These are phyloP conservation scores for Kodamaea plutei DNA, from an alignment of 1,139 yeast genomes.

Conservation along the genomic window DNA sequence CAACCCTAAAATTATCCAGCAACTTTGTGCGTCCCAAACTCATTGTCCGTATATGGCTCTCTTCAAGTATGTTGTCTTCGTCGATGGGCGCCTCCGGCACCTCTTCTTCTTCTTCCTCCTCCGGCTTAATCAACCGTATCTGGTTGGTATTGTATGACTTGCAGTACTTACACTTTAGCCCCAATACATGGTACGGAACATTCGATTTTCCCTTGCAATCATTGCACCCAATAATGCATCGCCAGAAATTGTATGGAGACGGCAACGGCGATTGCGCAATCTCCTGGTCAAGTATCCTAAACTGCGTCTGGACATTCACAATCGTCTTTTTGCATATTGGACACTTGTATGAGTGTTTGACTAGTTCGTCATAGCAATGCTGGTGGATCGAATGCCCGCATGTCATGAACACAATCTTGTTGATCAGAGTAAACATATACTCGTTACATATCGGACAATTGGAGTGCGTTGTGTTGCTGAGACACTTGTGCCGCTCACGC, in stretches of 20 bases:
- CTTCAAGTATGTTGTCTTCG: slow-evolving; percentile 5
- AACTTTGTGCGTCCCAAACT: slow-evolving; percentile 34
- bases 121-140: slow-evolving; percentile 57
- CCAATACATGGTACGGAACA: slow-evolving; percentile 76
- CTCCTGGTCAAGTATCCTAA: slow-evolving; percentile 80
- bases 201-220: slow-evolving; percentile 85
- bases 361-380: slow-evolving; percentile 72
- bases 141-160: slow-evolving; percentile 83
- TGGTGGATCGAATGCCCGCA: slow-evolving; percentile 96
- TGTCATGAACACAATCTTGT: slow-evolving; percentile 84
- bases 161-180: slow-evolving; percentile 83
- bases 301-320: slow-evolving; percentile 82
- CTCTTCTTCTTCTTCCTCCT: slow-evolving; percentile 42
- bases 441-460: slow-evolving; percentile 94
- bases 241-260: slow-evolving; percentile 72
- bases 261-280: slow-evolving; percentile 76
- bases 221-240: slow-evolving; percentile 74
- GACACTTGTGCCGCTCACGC: slow-evolving; percentile 74
- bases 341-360: slow-evolving; percentile 80
- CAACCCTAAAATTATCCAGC: slow-evolving; percentile 38
- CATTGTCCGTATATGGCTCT: slow-evolving; percentile 18
- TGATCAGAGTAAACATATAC: slow-evolving; percentile 81
- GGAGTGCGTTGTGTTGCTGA: slow-evolving; percentile 83
- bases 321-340: slow-evolving; percentile 86
- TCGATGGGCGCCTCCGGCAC: slow-evolving; percentile 14